Base-by-base conservation (phyloP, 345 rosid species). In the Bretschneidera sinensis region DNA sequence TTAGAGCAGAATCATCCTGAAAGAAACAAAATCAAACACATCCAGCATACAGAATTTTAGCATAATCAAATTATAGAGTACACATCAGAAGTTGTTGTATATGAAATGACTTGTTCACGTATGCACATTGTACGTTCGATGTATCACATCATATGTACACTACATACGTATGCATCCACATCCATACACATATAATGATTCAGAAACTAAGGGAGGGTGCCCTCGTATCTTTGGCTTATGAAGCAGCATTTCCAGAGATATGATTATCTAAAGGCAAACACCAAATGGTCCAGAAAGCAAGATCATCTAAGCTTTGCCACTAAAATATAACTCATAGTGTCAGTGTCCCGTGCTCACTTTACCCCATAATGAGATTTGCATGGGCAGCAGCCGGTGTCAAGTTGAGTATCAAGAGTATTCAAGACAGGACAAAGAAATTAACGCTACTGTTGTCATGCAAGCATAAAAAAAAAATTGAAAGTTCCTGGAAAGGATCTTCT, bases 1-100 rank as follows among this genome's bases (percentile, higher is more conserved):
- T 85, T 60, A 85, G 75, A 71, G 77, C 69, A 61, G 89, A 83
- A 65, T 85, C 95, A 70, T 88, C 95, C 95, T 88, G 84, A 71
- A 74, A 69, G 51, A 21, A 34, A 47, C 2, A 28, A 50, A 19
- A 24, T 34, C 8, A 22, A 62, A 17, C 51, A 65, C 55, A 55
- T 64, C 55, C 59, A 45, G 61, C 60, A 62, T 60, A 62, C 56
- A 22, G 54, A 53, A 1, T 21, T 15, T 21, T 15, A 23, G 19
- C 7, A 5, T 24, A 2, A 13, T 53, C 14, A 24, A 54, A 22
- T 10, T 22, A 50, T 1, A 48, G 17, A 48, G 17, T 24, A 54
- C 18, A 10, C 47, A 18, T 21, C 33, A 63, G 51, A 56, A 16
- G 21, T 0, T 48, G 31, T 21, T 54, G 60, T n/a, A 64, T 25